Evolutionary conservation across 2,329 filamentous ascomycete species (phyloP), one percentile per base, ranked within the genome.

Genomic region (Dothistroma septosporum): DNA sequence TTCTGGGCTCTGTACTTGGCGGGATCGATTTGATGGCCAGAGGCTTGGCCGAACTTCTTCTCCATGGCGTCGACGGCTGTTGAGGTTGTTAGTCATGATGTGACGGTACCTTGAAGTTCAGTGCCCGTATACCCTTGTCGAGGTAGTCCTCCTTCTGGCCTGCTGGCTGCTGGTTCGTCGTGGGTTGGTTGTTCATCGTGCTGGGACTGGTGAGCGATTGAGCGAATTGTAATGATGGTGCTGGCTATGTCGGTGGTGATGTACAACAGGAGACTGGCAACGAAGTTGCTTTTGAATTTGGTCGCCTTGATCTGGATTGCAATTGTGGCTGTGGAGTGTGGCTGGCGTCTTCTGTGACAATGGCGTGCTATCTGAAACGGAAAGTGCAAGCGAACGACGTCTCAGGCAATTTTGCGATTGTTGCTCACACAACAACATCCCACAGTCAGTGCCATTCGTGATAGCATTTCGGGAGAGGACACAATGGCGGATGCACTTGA

Each of bases 401-500:
- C 24, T 4, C 21, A 14, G 6, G 28, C 47, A 50, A 50, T 14
- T 28, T 50, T 31, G 47, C 10, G 19, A 50, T 28, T 50, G 47
- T 50, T 50, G 47, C 28, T 50, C 47, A 31, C 47, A 28, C 21
- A 31, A 14, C 10, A 31, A 44, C 41, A 19, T 19, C 41, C 41
- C 9, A 16, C 9, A 16, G 3, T 5, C 10, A 19, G 41, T 44
- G 41, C 6, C 41, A 4, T 19, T 4, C 9, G 41, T 1, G 14
- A n/a, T 8, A 44, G 14, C 41, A 3, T 19, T 16, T n/a, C 41
- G 41, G 19, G 41, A n/a, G 41, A 19, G n/a, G 14, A 44, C 41
- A 19, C 14, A 16, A 74, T 74, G 73, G 70, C 72, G 22, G 76
- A 77, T 37, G 70, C 68, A 49, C 62, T 71, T 60, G 73, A 76